Evolutionary conservation across 352 stramenopile species (phyloP).

Genomic region (Pythium volutum): DNA sequence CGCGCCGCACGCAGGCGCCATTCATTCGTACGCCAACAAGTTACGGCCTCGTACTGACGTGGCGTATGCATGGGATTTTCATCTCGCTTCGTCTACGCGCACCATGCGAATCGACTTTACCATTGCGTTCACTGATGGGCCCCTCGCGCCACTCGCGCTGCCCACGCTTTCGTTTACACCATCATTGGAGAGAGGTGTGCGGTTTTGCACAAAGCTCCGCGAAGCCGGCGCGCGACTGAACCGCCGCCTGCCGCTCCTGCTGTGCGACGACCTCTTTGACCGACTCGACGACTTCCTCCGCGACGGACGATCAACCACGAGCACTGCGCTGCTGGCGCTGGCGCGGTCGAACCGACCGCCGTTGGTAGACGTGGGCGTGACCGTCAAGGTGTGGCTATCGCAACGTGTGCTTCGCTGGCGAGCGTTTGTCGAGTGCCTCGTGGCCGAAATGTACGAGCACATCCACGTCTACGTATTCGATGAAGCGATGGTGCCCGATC

Average conservation of each 20-base stretch:
- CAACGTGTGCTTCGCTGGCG: neutral
- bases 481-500: neutral
- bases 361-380: neutral
- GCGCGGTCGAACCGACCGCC: neutral
- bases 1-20: too few species aligned
- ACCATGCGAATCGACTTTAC: neutral
- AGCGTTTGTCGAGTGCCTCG: neutral
- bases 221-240: neutral
- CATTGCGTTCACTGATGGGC: neutral
- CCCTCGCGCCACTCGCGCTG: neutral
- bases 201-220: neutral
- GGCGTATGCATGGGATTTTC: neutral
- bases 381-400: neutral
- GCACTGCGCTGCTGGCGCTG: neutral
- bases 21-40: neutral
- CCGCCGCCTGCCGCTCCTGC: neutral
- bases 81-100: neutral
- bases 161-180: neutral
- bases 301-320: neutral
- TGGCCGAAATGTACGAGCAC: neutral
- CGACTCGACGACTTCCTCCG: neutral
- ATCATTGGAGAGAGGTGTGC: too few species aligned
- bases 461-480: constrained; percentile 5
- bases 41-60: neutral
- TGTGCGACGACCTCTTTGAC: neutral